Percentiles rank a stretch among this genome's conserved stretches.
Evolutionary conservation across 805 yeast species (phyloP).

Genomic region (Saccharomycopsis lassenensis): DNA sequence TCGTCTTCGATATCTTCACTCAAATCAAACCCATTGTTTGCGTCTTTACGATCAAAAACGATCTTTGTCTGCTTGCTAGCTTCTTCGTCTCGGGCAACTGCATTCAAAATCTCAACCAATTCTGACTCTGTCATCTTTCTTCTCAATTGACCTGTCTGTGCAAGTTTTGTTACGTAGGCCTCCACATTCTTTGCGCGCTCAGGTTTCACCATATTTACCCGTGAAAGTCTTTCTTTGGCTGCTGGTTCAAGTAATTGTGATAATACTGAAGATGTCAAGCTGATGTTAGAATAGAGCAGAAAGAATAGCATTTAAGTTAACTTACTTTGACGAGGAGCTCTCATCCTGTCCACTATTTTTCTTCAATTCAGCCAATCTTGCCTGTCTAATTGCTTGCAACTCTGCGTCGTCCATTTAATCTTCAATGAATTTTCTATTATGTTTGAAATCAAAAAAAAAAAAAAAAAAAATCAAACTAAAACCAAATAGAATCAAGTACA

Average conservation of each 20-base stretch:
- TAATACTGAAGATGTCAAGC: too few relatives aligned
- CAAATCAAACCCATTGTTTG: conserved; percentile 20
- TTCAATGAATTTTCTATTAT: too few relatives aligned
- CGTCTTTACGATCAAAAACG: conserved; percentile 43
- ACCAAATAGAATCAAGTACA: too few relatives aligned
- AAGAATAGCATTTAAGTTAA: neutral
- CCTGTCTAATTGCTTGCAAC: conserved; percentile 81
- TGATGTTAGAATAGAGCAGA: neutral
- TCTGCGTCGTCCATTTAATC: conserved; percentile 85
- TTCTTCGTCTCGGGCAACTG: conserved; percentile 67
- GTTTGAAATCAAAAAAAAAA: too few relatives aligned
- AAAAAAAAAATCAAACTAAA: too few relatives aligned
- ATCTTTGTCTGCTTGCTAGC: conserved; percentile 51
- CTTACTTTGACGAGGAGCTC: conserved; percentile 14
- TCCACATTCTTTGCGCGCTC: conserved; percentile 88
- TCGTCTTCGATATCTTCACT: conserved; percentile 29
- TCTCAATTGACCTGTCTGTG: conserved; percentile 64
- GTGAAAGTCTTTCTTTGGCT: conserved; percentile 78
- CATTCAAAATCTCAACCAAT: conserved; percentile 72
- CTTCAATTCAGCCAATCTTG: conserved; percentile 81
- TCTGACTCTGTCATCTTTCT: conserved; percentile 73
- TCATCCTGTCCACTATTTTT: conserved; percentile 32
- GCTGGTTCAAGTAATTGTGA: conserved; percentile 65
- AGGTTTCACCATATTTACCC: conserved; percentile 83
- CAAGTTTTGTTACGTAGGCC: conserved; percentile 59